Conservation (phyloP, 805 yeast species). For the Isabelozyma gotoi region DNA sequence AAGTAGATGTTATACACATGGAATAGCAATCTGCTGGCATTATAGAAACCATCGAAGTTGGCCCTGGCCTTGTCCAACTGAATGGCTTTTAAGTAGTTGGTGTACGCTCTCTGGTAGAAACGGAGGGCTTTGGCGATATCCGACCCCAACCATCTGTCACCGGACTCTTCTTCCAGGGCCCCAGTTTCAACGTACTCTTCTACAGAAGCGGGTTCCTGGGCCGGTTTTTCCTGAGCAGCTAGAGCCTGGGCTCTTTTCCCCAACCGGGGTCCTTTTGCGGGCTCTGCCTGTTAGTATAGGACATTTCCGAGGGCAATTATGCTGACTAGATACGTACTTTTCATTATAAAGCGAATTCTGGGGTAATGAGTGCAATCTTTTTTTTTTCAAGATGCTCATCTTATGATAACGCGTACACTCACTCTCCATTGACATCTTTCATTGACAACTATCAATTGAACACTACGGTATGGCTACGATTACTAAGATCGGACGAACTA, state of each 20-base stretch:
- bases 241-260: slow-evolving; percentile 5
- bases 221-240: neutral
- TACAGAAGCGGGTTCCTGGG: slow-evolving; percentile 35
- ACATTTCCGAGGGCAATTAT: neutral
- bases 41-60: slow-evolving; percentile 53
- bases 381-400: neutral
- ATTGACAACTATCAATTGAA: neutral
- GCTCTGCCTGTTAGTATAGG: neutral
- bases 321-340: slow-evolving; percentile 7
- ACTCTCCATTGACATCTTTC: neutral
- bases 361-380: neutral
- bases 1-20: slow-evolving; percentile 55
- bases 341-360: slow-evolving; percentile 4
- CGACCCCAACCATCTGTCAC: slow-evolving; percentile 70
- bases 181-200: slow-evolving; percentile 59
- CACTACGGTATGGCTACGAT: neutral
- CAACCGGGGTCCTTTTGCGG: slow-evolving; percentile 3
- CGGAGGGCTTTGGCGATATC: slow-evolving; percentile 64
- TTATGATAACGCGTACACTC: neutral
- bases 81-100: slow-evolving; percentile 40
- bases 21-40: slow-evolving; percentile 56
- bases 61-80: slow-evolving; percentile 8
- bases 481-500: neutral
- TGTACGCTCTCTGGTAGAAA: slow-evolving; percentile 60
- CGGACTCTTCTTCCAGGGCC: slow-evolving; percentile 66